Base-by-base conservation (phyloP, 371 early-diverging fungal genomes). In the Apophysomyces variabilis region DNA sequence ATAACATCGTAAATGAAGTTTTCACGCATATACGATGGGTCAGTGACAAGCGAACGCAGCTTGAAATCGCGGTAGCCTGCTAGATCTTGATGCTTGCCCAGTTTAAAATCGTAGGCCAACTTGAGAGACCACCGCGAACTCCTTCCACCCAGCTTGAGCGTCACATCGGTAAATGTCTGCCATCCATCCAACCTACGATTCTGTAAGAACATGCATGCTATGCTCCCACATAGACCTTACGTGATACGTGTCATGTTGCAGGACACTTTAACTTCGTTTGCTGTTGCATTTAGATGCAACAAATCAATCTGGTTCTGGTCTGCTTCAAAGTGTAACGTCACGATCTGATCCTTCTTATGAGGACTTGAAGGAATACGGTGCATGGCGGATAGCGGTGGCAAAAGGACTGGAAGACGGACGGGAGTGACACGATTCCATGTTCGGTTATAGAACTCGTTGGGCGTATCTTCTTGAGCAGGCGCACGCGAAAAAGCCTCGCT, bases 1-100 rank as follows among this genome's bases (percentile, higher is more conserved):
- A 66, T 43, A 0, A 61, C 39, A 32, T 66, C 64, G 18, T 66
- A 73, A 6, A 56, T 66, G n/a, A 69, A 21, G 9, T 62, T 47
- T 54, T 73, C 73, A 38, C 73, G 69, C 6, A 73, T 47, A 44
- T 73, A 73, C 6, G 73, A 66, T 37, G 69, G 69, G 41, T 73
- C 73, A 3, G 62, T 60, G n/a, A 65, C 38, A 18, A 67, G 39
- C 6, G 70, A 62, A 12, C 70, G 50, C 47, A 70, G 38, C 32
- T 70, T 70, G 45, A 70, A 58, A 50, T 60, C 38, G 8, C 57
- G 61, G 36, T 41, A 63, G 0, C 70, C 66, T 32, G 37, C 57
- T 8, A 70, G 38, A 12, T 32, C 37, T 14, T 70, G 57, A 35
- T 70, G 45, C 6, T 62, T 35, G 11, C 3, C 21, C 0, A 70